Evolutionary conservation across 2,329 filamentous ascomycete genomes (phyloP).

Genomic region (Sporothrix sp.): DNA sequence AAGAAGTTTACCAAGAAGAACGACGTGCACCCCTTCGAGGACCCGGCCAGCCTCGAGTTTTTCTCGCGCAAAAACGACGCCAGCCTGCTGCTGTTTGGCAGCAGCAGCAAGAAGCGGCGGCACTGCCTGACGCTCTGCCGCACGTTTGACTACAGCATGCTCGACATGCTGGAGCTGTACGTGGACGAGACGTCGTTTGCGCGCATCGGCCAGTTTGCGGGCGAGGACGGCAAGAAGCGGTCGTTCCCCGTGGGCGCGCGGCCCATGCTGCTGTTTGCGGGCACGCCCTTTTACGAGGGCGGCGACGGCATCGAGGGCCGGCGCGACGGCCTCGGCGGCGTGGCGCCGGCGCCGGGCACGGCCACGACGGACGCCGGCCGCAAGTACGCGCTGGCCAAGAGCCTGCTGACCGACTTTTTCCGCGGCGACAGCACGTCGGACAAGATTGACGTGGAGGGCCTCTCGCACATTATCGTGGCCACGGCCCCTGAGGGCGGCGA

Average conservation of each 20-base stretch:
- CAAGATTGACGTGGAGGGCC: conserved; percentile 86
- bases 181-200: conserved; percentile 67
- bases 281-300: conserved; percentile 44
- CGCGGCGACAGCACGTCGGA: conserved; percentile 63
- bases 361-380: conserved; percentile 15
- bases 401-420: conserved; percentile 83
- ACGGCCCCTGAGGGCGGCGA: conserved; percentile 55
- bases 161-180: conserved; percentile 91
- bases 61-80: conserved; percentile 95
- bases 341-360: not conserved
- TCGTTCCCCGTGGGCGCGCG: conserved; percentile 73
- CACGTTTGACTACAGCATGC: conserved; percentile 74
- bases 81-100: conserved; percentile 60
- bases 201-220: conserved; percentile 55
- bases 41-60: conserved; percentile 53
- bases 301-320: conserved; percentile 73
- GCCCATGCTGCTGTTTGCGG: conserved; percentile 80
- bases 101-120: conserved; percentile 88
- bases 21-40: conserved; percentile 77
- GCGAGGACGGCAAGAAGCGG: conserved; percentile 11
- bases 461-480: conserved; percentile 83
- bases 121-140: conserved; percentile 77
- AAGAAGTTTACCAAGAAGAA: conserved; percentile 98
- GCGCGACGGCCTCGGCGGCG: conserved; percentile 29
- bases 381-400: conserved; percentile 72